Evolutionary conservation across 768 basidiomycete species (phyloP), one percentile per base, ranked within the genome.

Genomic region (Tricholoma furcatifolium): DNA sequence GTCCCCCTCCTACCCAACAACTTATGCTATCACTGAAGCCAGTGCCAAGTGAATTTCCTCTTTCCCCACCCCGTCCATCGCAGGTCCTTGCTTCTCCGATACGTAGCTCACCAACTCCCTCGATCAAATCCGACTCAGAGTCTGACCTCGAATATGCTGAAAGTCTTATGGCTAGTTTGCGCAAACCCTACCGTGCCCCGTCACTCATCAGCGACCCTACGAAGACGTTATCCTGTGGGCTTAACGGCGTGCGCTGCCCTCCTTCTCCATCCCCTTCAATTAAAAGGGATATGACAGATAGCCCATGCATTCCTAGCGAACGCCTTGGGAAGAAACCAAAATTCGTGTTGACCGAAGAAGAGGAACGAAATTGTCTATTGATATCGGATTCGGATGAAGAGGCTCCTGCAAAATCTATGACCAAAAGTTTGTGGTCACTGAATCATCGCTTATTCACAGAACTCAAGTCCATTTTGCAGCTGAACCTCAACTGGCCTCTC

Each of bases 61-160:
- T 59, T 7, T 50, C 58, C 39, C 58, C 58, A 21, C 58, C 55
- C 5, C 23, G 18, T 14, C 40, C 31, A 9, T 49, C 52, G 4
- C 54, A 54, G 34, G 4, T 36, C 15, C 31, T 56, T 15, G 40
- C 53, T 2, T 3, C 9, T 9, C 18, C 35, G 2, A 32, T n/a
- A 12, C 46, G 27, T 7, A n/a, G 34, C 32, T 43, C 54, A n/a
- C 42, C 51, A 8, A 40, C 31, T 27, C 5, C 49, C 15, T 42
- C 50, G 23, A 39, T 10, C 32, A 38, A 45, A 7, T 53, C 55
- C 8, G 57, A 55, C 2, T 41, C 45, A 6, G 54, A 59, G 18
- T 36, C 45, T 31, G 24, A 30, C 3, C 31, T 56, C 15, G 46
- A 52, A 8, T 21, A 11, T 5, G 31, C 56, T 1, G 58, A 56